A percentile compares a stretch with the other conserved stretches of the same genome.
Conservation (phyloP, 257 asterid genomes). For the Przewalskia tangutica region DNA sequence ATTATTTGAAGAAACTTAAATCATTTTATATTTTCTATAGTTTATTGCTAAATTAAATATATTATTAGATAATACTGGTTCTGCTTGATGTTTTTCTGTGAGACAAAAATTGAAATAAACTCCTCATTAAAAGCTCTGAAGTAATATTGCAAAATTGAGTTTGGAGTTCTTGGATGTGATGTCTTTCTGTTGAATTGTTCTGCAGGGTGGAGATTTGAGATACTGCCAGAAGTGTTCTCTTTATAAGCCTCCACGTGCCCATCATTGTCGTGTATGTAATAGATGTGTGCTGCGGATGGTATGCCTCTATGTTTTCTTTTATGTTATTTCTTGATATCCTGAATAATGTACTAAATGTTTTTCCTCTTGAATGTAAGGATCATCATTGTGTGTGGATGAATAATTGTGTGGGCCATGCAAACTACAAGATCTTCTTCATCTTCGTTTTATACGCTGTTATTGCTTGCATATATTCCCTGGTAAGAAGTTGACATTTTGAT, state of each 20-base stretch:
- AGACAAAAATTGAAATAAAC: neutral
- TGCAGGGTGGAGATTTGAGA: slow-evolving; percentile 90
- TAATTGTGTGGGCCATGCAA: slow-evolving; percentile 91
- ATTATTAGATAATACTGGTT: neutral
- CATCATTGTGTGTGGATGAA: slow-evolving; percentile 95
- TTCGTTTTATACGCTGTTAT: slow-evolving; percentile 59
- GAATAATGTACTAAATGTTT: slow-evolving; percentile 23
- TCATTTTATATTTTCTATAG: neutral
- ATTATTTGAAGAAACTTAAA: neutral
- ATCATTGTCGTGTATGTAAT: slow-evolving; percentile 86
- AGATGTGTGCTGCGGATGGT: slow-evolving; percentile 94
- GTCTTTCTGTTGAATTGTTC: slow-evolving; percentile 1
- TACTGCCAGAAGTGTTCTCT: slow-evolving; percentile 86
- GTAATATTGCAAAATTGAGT: neutral
- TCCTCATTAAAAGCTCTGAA: neutral
- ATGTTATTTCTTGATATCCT: slow-evolving; percentile 18
- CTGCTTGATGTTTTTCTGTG: neutral
- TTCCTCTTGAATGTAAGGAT: slow-evolving; percentile 59
- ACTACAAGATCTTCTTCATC: slow-evolving; percentile 72
- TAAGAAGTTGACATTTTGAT: slow-evolving; percentile 16
- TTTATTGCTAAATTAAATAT: neutral
- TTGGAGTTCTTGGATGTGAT: slow-evolving; percentile 9
- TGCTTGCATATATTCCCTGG: slow-evolving; percentile 88
- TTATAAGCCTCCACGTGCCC: slow-evolving; percentile 93
- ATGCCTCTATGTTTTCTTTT: slow-evolving; percentile 26